Percentiles rank a stretch among this genome's conserved stretches.
Conservation (phyloP, 352 stramenopile species). For the Pythium periplocum region DNA sequence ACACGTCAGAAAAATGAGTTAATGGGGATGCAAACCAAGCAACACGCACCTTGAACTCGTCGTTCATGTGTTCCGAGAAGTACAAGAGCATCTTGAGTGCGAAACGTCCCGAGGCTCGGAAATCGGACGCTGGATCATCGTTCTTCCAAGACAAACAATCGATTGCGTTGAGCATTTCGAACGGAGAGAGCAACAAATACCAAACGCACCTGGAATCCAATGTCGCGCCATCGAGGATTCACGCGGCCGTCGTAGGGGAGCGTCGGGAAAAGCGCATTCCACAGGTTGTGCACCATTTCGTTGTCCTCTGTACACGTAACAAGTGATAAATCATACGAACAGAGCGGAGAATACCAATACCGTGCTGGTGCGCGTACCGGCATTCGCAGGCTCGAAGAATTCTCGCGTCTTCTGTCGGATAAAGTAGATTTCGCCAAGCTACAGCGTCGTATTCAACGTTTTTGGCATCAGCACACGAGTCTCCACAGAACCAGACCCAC, state of each 20-base stretch:
- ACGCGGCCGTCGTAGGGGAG: conserved; percentile 62
- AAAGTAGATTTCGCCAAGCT: conserved; percentile 57
- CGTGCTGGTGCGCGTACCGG: conserved; percentile 6
- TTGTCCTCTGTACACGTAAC: conserved; percentile 32
- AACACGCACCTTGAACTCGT: conserved; percentile 52
- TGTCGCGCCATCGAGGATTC: conserved; percentile 53
- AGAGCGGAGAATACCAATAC: not conserved
- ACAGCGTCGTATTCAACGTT: not conserved
- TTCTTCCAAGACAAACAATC: conserved; percentile 26
- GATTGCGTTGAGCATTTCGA: not conserved
- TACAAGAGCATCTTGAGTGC: conserved; percentile 63
- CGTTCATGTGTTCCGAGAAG: conserved; percentile 59
- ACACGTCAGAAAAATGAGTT: too few species aligned
- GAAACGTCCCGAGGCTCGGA: conserved; percentile 52
- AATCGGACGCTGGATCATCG: conserved; percentile 51
- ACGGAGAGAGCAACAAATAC: not conserved
- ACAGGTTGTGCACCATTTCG: conserved; percentile 61
- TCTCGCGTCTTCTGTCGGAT: conserved; percentile 53
- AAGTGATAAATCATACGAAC: not conserved
- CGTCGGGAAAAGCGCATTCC: conserved; percentile 55
- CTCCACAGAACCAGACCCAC: too few species aligned
- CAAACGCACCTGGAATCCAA: conserved; percentile 54
- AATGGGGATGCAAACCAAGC: too few species aligned
- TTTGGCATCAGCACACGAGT: not conserved
- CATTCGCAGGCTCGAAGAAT: conserved; percentile 38